A percentile compares a stretch with the other conserved stretches of the same genome.
Evolutionary conservation across 2,329 filamentous ascomycete genomes (phyloP).

Genomic region (Diaporthe vexans): DNA sequence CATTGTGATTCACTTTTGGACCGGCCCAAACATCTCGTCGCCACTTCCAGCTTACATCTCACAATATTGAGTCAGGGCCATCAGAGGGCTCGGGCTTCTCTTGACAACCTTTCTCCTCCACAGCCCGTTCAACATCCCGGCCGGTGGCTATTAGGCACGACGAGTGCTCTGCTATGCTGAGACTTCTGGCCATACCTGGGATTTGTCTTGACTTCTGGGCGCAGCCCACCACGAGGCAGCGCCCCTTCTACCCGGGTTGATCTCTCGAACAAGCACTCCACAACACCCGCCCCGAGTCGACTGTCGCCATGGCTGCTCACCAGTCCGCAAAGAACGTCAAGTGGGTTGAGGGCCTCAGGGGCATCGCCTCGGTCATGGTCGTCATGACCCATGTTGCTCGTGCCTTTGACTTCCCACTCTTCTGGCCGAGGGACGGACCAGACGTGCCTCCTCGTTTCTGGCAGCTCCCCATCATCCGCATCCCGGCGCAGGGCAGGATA

Average conservation of each 20-base stretch:
- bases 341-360: constrained; percentile 60
- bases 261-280: too few relatives aligned
- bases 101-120: not conserved
- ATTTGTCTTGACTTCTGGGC: constrained; percentile 12
- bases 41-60: not conserved
- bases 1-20: not conserved
- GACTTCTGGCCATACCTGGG: not conserved
- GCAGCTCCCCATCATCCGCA: constrained; percentile 66
- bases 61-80: too few relatives aligned
- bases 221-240: constrained; percentile 8
- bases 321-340: constrained; percentile 47
- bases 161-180: constrained; percentile 5
- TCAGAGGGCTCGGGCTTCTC: not conserved
- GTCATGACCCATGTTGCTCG: constrained; percentile 66
- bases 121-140: not conserved
- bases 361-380: constrained; percentile 66
- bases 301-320: constrained; percentile 25
- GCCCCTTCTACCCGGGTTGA: not conserved
- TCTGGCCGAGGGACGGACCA: constrained; percentile 60
- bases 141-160: not conserved
- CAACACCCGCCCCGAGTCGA: not conserved
- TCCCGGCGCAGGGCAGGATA: constrained; percentile 67
- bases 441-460: constrained; percentile 59
- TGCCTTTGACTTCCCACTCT: constrained; percentile 65
- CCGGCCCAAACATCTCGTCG: not conserved